Conservation (phyloP, 177 flowering plant genomes). For the Vitis hybrid region DNA sequence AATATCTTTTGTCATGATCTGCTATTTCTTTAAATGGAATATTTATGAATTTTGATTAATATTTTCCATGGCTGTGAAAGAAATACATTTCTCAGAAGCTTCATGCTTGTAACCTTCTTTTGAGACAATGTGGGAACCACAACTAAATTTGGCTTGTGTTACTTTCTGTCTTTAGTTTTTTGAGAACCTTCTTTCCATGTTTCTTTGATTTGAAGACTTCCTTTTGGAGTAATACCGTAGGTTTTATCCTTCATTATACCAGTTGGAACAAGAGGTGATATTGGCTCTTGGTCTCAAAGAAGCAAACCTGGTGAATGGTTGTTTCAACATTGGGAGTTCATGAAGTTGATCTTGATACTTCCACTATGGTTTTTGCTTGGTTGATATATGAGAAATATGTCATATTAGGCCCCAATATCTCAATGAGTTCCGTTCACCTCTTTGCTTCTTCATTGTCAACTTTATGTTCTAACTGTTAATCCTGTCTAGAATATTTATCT, state of each 20-base stretch:
- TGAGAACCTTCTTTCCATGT: no score
- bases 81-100: no score
- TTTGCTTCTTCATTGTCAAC: background rate
- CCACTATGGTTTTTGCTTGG: background rate
- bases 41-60: background rate
- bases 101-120: no score
- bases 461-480: background rate
- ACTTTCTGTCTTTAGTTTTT: no score
- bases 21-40: background rate
- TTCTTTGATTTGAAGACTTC: no score
- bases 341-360: background rate
- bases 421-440: background rate
- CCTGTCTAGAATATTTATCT: no score
- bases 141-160: no score
- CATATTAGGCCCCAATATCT: background rate
- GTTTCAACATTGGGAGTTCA: background rate
- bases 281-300: background rate
- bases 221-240: no score
- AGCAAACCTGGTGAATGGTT: background rate
- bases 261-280: no score
- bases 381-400: background rate
- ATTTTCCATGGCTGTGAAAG: no score
- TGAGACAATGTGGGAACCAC: no score
- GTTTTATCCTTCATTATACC: no score
- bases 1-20: background rate